phyloP scores from a whole-genome alignment of 2,329 filamentous ascomycete genomes.

The Parastagonospora avenae region DNA sequence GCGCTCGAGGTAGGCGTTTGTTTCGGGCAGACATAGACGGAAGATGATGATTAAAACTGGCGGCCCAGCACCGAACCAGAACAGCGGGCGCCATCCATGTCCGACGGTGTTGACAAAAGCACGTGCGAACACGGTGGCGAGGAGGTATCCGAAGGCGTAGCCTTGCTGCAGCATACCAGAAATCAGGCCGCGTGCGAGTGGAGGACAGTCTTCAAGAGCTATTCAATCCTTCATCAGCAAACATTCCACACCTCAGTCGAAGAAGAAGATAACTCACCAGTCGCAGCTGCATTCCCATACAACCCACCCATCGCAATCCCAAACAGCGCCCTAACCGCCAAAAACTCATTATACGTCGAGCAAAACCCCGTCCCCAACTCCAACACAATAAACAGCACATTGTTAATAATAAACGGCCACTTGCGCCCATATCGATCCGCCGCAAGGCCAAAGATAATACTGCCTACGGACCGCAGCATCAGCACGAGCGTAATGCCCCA shows the following conservation, averaged over 20 bases:
- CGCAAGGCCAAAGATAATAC: slow-evolving; percentile 61
- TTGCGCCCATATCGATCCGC: slow-evolving; percentile 62
- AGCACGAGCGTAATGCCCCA: slow-evolving; percentile 58
- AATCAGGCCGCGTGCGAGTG: slow-evolving; percentile 62
- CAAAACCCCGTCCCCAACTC: slow-evolving; percentile 66
- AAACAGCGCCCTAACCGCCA: slow-evolving; percentile 64
- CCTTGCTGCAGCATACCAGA: slow-evolving; percentile 68
- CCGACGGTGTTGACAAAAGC: slow-evolving; percentile 76
- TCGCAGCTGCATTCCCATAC: slow-evolving; percentile 66
- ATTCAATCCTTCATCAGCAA: neutral
- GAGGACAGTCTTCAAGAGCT: slow-evolving; percentile 66
- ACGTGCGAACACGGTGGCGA: slow-evolving; percentile 61
- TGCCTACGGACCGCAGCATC: slow-evolving; percentile 66
- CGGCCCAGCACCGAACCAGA: slow-evolving; percentile 85
- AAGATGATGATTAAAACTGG: slow-evolving; percentile 81
- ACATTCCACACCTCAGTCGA: neutral
- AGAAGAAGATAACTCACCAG: slow-evolving; percentile 31
- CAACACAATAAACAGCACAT: slow-evolving; percentile 64
- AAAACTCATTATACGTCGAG: slow-evolving; percentile 62
- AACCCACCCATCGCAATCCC: slow-evolving; percentile 69
- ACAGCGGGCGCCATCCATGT: slow-evolving; percentile 82
- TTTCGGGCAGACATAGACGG: slow-evolving; percentile 80
- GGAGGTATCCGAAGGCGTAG: slow-evolving; percentile 68
- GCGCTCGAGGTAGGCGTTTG: slow-evolving; percentile 71
- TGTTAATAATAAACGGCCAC: slow-evolving; percentile 65